Base-by-base conservation (phyloP, 2,329 filamentous ascomycete genomes). In the Verticillium albo-atrum region DNA sequence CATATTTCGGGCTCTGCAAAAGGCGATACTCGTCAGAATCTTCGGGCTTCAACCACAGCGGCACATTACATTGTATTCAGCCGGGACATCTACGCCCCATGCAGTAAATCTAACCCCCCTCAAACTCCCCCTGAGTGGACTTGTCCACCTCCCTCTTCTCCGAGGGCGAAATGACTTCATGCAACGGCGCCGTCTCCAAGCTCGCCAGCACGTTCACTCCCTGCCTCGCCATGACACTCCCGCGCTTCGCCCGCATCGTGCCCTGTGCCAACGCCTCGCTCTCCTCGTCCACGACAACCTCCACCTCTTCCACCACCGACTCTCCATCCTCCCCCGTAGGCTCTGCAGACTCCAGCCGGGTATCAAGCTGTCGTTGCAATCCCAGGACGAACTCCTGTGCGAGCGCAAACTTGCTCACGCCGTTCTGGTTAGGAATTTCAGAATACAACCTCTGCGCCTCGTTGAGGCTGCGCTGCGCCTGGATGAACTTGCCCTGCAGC, bases 381-480 rank as follows among this genome's bases (percentile, higher is more conserved):
- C 74, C 75, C 12, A 77, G 72, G 66, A 88, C 75, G 61, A 84
- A 84, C 3, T 77, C 76, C 58, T 76, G 80, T 0, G 86, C 85
- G 10, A 70, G 67, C 0, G 65, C 68, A 61, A 86, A 88, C 30
- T 77, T 75, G 58, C 77, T 72, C 53, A 87, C 79, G 27, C 82
- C 84, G 15, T 81, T 75, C 56, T 79, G 77, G 55, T 78, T 72
- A 2, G 78, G 75, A 23, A 86, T 70, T 14, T 77, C 73, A 6
- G 77, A 75, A 68, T 87, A 88, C 67, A 80, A 82, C 55, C 72
- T 76, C 28, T 78, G 75, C 3, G 91, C 91, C 64, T 89, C 86
- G 55, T 90, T 86, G 1, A 98, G 81, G 64, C 90, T 91, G 60
- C 85, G 82, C 65, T 91, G 90, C 1, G 92, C 90, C 68, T 96